phyloP scores from a whole-genome alignment of 306 rosid genomes.

The Comarum palustre region DNA sequence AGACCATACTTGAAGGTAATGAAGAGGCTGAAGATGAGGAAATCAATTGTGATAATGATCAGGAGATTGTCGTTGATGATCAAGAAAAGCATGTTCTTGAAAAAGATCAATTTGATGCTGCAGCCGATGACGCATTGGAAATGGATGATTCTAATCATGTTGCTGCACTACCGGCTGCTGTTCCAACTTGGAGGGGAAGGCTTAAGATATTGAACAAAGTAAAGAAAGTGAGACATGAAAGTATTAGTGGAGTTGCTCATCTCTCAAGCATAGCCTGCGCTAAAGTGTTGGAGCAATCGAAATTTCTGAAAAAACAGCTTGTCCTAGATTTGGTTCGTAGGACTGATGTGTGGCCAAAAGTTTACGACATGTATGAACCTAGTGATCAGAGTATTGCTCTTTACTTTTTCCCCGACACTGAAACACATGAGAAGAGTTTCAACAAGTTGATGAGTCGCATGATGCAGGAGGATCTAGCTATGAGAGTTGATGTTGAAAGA shows the following conservation, averaged over 20 bases:
- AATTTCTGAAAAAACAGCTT: background rate
- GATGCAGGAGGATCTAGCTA: slow-evolving; percentile 2
- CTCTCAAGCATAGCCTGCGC: background rate
- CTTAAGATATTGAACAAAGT: background rate
- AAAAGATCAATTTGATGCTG: background rate
- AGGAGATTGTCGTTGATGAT: background rate
- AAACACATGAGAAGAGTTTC: background rate
- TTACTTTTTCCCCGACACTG: background rate
- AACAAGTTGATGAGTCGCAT: background rate
- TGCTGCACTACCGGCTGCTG: background rate
- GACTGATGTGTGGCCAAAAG: slow-evolving; percentile 3
- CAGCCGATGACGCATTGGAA: background rate
- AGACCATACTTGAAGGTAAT: background rate
- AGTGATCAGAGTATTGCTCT: background rate
- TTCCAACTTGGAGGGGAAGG: background rate
- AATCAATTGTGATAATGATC: background rate
- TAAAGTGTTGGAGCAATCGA: background rate
- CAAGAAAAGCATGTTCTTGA: background rate
- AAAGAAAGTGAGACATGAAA: background rate
- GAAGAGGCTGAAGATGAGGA: background rate
- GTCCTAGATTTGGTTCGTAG: background rate
- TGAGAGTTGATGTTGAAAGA: background rate
- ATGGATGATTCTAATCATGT: background rate
- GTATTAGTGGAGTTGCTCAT: background rate
- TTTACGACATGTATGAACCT: background rate